Evolutionary conservation across 2,329 filamentous ascomycete genomes (phyloP).

Genomic region (Paraconiothyrium brasiliense): DNA sequence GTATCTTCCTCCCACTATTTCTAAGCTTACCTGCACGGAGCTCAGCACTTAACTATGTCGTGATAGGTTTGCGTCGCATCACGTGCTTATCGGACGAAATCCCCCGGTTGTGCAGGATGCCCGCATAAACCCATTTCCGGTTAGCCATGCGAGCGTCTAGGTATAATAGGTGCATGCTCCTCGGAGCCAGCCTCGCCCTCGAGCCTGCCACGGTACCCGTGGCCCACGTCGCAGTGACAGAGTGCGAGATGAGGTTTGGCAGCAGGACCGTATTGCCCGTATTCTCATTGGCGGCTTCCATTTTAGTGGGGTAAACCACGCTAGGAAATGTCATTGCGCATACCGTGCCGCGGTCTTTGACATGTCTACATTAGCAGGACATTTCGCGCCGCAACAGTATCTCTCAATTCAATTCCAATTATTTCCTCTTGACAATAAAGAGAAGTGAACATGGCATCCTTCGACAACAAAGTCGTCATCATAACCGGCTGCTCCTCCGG

Average conservation of each 20-base stretch:
- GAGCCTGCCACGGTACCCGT: background rate
- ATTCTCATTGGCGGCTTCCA: background rate
- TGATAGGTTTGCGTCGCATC: background rate
- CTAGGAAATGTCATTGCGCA: slow-evolving; percentile 6
- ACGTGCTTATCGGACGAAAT: slow-evolving; percentile 1
- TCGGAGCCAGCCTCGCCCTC: background rate
- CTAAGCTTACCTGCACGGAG: background rate
- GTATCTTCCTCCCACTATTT: background rate
- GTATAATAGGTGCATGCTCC: background rate
- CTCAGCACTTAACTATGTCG: no score
- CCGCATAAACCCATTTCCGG: background rate
- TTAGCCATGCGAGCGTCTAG: slow-evolving; percentile 4
- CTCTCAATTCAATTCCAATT: background rate
- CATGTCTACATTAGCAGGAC: background rate
- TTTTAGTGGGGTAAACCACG: background rate
- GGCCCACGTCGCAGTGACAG: background rate
- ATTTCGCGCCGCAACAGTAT: background rate
- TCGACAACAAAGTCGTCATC: slow-evolving; percentile 39
- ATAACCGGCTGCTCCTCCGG: slow-evolving; percentile 43
- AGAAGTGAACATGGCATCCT: slow-evolving; percentile 22
- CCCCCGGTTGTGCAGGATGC: background rate
- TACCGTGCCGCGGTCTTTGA: background rate
- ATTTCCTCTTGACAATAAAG: background rate
- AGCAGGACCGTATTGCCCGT: slow-evolving; percentile 5
- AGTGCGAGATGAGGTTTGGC: background rate